These are phyloP conservation scores for Thymus quinquecostatus DNA, from an alignment of 257 asterid species.

Conservation along the genomic window DNA sequence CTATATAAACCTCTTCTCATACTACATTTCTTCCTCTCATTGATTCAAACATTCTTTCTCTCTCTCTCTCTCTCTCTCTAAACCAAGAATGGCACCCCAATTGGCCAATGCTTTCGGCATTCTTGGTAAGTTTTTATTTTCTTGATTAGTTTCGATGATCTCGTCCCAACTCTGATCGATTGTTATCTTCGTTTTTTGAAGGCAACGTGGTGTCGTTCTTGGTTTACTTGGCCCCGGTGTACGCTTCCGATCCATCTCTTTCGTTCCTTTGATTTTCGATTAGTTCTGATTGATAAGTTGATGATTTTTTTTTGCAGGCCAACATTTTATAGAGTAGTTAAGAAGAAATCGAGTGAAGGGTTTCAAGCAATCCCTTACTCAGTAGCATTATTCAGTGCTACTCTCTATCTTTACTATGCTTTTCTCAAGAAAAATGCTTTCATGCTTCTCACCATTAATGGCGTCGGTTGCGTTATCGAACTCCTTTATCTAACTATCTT, in stretches of 20 bases:
- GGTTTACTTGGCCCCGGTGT: conserved; percentile 87
- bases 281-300: too few species aligned
- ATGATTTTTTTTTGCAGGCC: conserved; percentile 44
- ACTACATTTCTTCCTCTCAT: conserved; percentile 13
- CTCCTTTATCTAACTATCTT: conserved; percentile 47
- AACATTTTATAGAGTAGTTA: conserved; percentile 60
- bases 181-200: background rate
- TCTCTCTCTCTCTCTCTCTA: conserved; percentile 1
- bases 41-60: background rate
- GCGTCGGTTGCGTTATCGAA: conserved; percentile 48
- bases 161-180: background rate
- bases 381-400: conserved; percentile 77
- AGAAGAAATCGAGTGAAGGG: conserved; percentile 75
- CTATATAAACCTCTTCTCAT: conserved; percentile 44
- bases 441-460: conserved; percentile 62
- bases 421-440: conserved; percentile 49
- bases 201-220: conserved; percentile 81
- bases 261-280: too few species aligned
- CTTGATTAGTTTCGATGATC: too few species aligned
- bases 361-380: conserved; percentile 79
- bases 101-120: conserved; percentile 62
- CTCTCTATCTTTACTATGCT: conserved; percentile 76
- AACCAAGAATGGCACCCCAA: conserved; percentile 51
- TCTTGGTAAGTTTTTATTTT: conserved; percentile 51
- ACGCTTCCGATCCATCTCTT: background rate